Base-by-base conservation (phyloP, 2,329 filamentous ascomycete genomes). In the Fusarium sp. region DNA sequence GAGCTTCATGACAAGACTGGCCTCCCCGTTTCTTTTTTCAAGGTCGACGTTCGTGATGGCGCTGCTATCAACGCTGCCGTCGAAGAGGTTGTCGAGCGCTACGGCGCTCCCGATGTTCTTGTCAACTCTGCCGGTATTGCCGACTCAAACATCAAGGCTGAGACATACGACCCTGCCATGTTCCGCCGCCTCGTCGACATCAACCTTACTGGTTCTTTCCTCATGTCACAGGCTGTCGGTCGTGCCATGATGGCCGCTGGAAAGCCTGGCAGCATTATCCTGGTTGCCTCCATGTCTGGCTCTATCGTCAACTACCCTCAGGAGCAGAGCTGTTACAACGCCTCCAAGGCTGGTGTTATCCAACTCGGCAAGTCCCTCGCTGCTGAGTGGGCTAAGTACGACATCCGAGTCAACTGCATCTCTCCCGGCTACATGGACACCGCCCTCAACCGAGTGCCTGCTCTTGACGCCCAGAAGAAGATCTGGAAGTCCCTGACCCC, bases 391-490 rank as follows among this genome's bases (percentile, higher is more conserved):
- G 91, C 92, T 75, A 91, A 92, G 81, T 87, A 93, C 81, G 86
- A 87, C 73, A 94, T 95, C 77, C 90, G 92, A 38, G 92, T 95
- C 75, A 96, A 96, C 86, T 91, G 89, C 80, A 94, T 95, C 81
- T 93, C 90, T 8, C 92, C 93, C 20, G 92, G 92, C 31, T 95
- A 95, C 84, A 95, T 95, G 90, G 92, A 95, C 83, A 96, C 92
- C 7, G 91, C 90, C 7, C 85, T 94, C 67, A 95, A 94, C 87
- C 90, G 90, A 63, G 91, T 93, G 9, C 91, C 91, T 22, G 90
- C 90, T 39, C 88, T 94, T 20, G 91, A 94, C 69, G 91, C 90
- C 48, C 91, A 94, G 85, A 94, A 94, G 89, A 91, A 90, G 81
- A 92, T 93, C 80, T 94, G 92, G 92, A 88, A 88, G 74, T 87